A percentile compares a stretch with the other conserved stretches of the same genome.
phyloP scores from a whole-genome alignment of 352 stramenopile species.

The Phytophthora citricola region DNA sequence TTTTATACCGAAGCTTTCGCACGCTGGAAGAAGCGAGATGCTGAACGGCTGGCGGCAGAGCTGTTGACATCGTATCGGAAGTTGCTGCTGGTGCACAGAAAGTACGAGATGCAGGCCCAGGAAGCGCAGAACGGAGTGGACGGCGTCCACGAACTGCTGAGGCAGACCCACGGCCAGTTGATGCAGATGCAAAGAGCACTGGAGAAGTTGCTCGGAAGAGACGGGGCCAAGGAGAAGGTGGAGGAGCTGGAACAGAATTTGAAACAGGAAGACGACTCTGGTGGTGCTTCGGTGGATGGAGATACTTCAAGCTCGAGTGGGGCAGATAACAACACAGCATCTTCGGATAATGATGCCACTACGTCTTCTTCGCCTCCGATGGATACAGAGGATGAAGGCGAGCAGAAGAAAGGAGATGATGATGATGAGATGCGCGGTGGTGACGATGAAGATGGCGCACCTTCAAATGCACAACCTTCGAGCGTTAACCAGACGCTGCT shows the following conservation, averaged over 20 bases:
- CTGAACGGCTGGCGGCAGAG: slow-evolving; percentile 55
- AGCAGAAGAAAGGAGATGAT: slow-evolving; percentile 34
- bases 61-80: slow-evolving; percentile 65
- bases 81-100: slow-evolving; percentile 50
- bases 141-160: slow-evolving; percentile 57
- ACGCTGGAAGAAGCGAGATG: slow-evolving; percentile 67
- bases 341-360: slow-evolving; percentile 14
- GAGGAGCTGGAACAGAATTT: slow-evolving; percentile 41
- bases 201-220: slow-evolving; percentile 61
- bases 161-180: slow-evolving; percentile 71
- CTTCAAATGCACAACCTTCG: slow-evolving; percentile 8
- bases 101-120: slow-evolving; percentile 47
- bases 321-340: slow-evolving; percentile 4
- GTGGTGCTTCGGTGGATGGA: background rate
- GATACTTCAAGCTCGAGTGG: background rate
- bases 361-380: slow-evolving; percentile 15
- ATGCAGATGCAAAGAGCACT: slow-evolving; percentile 59
- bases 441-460: slow-evolving; percentile 10
- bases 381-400: slow-evolving; percentile 12
- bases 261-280: slow-evolving; percentile 11
- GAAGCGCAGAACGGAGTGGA: slow-evolving; percentile 43
- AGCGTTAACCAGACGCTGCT: slow-evolving; percentile 54
- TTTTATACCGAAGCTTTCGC: slow-evolving; percentile 79
- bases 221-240: slow-evolving; percentile 44
- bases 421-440: slow-evolving; percentile 30